Conservation (phyloP, 495 filamentous ascomycete genomes). For the Aspergillus indologenus region DNA sequence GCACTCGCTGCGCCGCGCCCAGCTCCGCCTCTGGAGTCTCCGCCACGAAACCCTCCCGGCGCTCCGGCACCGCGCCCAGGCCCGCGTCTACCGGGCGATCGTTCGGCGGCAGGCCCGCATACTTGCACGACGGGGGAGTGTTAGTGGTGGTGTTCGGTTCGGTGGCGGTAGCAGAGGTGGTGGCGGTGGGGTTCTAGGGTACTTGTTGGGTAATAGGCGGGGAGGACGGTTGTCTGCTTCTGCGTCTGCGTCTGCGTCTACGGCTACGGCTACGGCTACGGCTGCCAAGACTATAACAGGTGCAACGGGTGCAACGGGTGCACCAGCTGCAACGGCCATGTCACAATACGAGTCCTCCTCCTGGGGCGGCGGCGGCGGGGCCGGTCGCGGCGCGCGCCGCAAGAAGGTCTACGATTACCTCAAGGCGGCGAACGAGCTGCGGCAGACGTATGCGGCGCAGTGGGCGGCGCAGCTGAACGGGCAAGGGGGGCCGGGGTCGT, state of each 20-base stretch:
- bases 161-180: slow-evolving; percentile 14
- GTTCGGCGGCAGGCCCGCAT: slow-evolving; percentile 56
- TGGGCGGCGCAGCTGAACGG: slow-evolving; percentile 52
- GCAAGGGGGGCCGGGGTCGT: too few relatives aligned
- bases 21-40: slow-evolving; percentile 60
- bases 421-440: slow-evolving; percentile 85
- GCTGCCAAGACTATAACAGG: too few relatives aligned
- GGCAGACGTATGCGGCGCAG: slow-evolving; percentile 71
- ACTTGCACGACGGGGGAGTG: slow-evolving; percentile 33
- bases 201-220: slow-evolving; percentile 46
- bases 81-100: slow-evolving; percentile 70
- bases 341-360: slow-evolving; percentile 35
- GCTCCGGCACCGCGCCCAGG: slow-evolving; percentile 66
- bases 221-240: slow-evolving; percentile 47
- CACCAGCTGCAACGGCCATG: slow-evolving; percentile 39
- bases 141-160: too few relatives aligned
- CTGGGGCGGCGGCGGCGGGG: slow-evolving; percentile 38
- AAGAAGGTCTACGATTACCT: slow-evolving; percentile 81
- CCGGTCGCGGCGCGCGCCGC: slow-evolving; percentile 59
- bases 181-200: slow-evolving; percentile 45
- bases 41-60: slow-evolving; percentile 70
- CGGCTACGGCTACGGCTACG: too few relatives aligned
- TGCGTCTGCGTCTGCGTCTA: too few relatives aligned
- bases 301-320: too few relatives aligned
- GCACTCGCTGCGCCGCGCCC: slow-evolving; percentile 54